Percentiles rank a stretch among this genome's conserved stretches.
Conservation (phyloP, 108 stramenopile species). For the Licmophora abbreviata region DNA sequence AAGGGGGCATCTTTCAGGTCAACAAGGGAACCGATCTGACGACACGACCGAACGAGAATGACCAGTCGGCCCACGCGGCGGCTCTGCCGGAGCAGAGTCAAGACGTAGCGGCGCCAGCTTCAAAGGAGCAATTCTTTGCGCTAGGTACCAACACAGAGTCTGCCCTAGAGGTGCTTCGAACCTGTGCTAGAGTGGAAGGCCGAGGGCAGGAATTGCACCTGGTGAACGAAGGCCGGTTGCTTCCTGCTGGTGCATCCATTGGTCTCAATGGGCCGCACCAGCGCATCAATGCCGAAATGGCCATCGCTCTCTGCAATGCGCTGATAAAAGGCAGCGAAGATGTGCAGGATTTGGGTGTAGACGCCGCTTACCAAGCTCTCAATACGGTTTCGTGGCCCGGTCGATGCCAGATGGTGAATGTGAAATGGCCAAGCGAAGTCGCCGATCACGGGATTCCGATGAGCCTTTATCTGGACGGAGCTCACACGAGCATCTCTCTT, state of each 20-base stretch:
- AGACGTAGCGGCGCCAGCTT: not conserved
- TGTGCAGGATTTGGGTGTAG: no score
- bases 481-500: slow-evolving; percentile 72
- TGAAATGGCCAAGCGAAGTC: slow-evolving; percentile 7
- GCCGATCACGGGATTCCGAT: slow-evolving; percentile 2
- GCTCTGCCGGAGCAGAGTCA: not conserved
- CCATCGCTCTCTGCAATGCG: slow-evolving; percentile 45
- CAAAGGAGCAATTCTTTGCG: slow-evolving; percentile 10
- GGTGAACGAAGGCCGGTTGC: slow-evolving; percentile 17
- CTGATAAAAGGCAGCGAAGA: slow-evolving; percentile 6
- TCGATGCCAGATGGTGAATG: slow-evolving; percentile 50
- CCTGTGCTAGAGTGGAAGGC: slow-evolving; percentile 32
- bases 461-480: slow-evolving; percentile 56
- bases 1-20: slow-evolving; percentile 79
- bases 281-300: slow-evolving; percentile 65
- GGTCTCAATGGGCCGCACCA: slow-evolving; percentile 63
- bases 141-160: slow-evolving; percentile 19
- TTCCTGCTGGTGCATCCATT: slow-evolving; percentile 9
- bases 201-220: slow-evolving; percentile 7
- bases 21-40: slow-evolving; percentile 26
- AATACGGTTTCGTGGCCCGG: slow-evolving; percentile 61
- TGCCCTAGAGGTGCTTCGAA: slow-evolving; percentile 15
- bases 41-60: slow-evolving; percentile 2
- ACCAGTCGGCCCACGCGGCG: not conserved
- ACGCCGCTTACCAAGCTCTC: no score